Base-by-base conservation (phyloP, 2,329 filamentous ascomycete genomes). In the Aspergillus novoparasiticus region DNA sequence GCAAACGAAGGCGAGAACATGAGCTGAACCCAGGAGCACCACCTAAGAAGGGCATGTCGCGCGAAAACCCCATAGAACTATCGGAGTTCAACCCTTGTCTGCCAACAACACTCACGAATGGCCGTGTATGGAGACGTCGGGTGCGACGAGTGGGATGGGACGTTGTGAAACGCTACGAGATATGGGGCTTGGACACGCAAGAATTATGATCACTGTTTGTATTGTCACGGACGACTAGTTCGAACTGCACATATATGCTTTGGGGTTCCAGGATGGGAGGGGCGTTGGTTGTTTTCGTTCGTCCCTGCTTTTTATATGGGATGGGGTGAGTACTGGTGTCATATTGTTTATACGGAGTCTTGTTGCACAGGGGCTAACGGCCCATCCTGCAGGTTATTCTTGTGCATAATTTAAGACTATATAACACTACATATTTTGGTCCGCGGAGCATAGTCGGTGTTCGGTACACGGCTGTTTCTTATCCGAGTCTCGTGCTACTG, bases 141-240 rank as follows among this genome's bases (percentile, higher is more conserved):
- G 68, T 80, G 28, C 72, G 72, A 9, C 73, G 76, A 26, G 76
- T 79, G 9, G 73, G 73, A 6, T 80, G 78, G 76, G 77, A 81
- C 6, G 75, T 78, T 6, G 66, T 81, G 16, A 74, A 77, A 58
- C 64, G 79, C 48, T 80, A 79, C 75, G 80, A 81, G 61, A 78
- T 82, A 21, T 82, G 79, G 79, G 75, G 72, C 9, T 68, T 81
- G 64, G 80, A 82, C 67, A 69, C 75, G 8, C 74, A 78, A 68
- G 79, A 81, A 56, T 69, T 76, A 59, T 77, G 43, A 68, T 48
- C 51, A 14, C 34, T 39, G 10, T 30, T 21, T 36, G 6, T 32
- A 36, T 21, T 3, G 51, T 36, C 34, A 26, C 23, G 4, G 32
- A 55, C n/a, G n/a, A 14, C n/a, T 14, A 34, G 21, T 26, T 39